Percentiles rank a stretch among this genome's conserved stretches.
Conservation (phyloP, 2,329 filamentous ascomycete genomes). For the Diaporthe batatas region DNA sequence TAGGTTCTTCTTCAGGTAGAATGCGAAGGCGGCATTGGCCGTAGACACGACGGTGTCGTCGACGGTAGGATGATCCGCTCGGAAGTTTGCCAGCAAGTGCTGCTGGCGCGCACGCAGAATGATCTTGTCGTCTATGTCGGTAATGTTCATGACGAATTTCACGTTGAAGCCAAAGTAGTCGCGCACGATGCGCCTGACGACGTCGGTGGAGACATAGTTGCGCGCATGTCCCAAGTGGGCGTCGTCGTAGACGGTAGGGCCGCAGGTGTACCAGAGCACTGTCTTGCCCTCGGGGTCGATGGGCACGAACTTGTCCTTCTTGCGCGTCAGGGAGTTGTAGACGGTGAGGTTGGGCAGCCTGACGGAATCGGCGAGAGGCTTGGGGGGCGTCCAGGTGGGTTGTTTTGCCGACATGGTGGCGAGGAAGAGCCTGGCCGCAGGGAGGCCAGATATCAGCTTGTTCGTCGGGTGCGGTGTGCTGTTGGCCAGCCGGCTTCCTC, state of each 20-base stretch:
- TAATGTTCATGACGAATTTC: conserved; percentile 93
- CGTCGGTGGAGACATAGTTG: conserved; percentile 93
- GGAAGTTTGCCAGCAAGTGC: conserved; percentile 69
- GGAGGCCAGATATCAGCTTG: neutral
- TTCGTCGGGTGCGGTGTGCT: neutral
- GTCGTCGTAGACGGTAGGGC: conserved; percentile 88
- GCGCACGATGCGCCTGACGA: conserved; percentile 83
- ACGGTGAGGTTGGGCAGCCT: conserved; percentile 36
- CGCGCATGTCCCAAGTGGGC: conserved; percentile 83
- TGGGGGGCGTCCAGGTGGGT: conserved; percentile 40
- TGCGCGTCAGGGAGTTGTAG: conserved; percentile 41
- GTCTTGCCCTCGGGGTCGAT: conserved; percentile 71
- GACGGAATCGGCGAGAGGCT: conserved; percentile 31
- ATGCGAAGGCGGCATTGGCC: conserved; percentile 62
- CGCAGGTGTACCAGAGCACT: conserved; percentile 90
- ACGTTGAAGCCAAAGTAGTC: conserved; percentile 88
- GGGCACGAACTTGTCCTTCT: conserved; percentile 41
- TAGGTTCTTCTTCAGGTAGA: conserved; percentile 68
- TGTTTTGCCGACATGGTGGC: conserved; percentile 39
- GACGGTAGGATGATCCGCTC: conserved; percentile 64
- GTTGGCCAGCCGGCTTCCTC: neutral
- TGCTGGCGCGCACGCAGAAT: conserved; percentile 72
- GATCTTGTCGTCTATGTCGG: conserved; percentile 82
- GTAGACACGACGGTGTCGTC: conserved; percentile 48
- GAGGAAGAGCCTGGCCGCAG: conserved; percentile 19